Percentiles rank a stretch among this genome's conserved stretches.
Conservation (phyloP, 164 flowering plant species). For the Piper longum region DNA sequence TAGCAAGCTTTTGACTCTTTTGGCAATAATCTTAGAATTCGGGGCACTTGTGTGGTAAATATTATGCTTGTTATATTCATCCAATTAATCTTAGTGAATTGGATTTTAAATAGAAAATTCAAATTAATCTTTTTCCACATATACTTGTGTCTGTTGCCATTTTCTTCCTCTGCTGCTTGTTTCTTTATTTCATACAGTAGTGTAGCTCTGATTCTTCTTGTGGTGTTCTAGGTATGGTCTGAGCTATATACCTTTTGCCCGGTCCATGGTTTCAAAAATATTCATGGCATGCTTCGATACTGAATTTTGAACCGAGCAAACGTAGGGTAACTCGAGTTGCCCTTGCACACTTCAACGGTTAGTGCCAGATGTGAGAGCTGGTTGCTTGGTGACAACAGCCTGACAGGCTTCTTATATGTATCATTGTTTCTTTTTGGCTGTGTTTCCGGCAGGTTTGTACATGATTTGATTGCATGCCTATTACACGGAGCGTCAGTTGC, state of each 20-base stretch:
- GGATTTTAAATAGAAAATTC: neutral
- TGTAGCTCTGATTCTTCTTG: neutral
- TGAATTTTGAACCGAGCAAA: constrained; percentile 34
- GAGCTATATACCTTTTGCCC: constrained; percentile 92
- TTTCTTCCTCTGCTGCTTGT: too few species aligned
- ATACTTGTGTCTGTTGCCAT: neutral
- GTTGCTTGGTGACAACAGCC: neutral
- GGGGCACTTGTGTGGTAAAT: constrained; percentile 81
- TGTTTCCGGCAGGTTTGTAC: too few species aligned
- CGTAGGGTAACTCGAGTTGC: neutral
- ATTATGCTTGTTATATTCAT: too few species aligned
- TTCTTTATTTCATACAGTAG: neutral
- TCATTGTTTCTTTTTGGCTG: too few species aligned
- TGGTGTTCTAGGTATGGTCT: constrained; percentile 61
- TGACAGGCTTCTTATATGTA: too few species aligned
- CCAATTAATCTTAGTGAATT: too few species aligned
- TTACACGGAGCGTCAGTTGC: too few species aligned
- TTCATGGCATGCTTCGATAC: constrained; percentile 75
- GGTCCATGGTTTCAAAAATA: constrained; percentile 70
- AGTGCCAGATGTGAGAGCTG: neutral
- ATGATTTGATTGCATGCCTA: too few species aligned
- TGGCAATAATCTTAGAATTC: constrained; percentile 73
- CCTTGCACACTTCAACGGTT: neutral
- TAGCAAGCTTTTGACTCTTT: constrained; percentile 75
- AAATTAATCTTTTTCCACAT: neutral